phyloP scores from a whole-genome alignment of 371 early-diverging fungal species.

The Rhizomucor pusillus region DNA sequence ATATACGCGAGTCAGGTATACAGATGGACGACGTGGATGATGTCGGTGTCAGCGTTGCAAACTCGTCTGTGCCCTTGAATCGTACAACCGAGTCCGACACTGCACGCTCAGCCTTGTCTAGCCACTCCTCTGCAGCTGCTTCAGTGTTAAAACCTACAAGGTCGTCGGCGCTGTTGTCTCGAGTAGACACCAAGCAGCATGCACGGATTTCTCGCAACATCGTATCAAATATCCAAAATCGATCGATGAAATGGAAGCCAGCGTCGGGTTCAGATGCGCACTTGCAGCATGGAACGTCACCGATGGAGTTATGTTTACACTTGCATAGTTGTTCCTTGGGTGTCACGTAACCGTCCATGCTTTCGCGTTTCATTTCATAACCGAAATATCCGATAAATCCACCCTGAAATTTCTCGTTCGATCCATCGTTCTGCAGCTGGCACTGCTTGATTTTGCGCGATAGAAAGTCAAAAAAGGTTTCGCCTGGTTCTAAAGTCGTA shows the following conservation, averaged over 20 bases:
- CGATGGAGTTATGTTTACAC: conserved; percentile 16
- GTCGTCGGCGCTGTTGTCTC: not conserved
- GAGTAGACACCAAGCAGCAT: conserved; percentile 40
- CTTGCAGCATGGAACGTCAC: conserved; percentile 14
- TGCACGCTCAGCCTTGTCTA: conserved; percentile 13
- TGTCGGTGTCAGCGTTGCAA: conserved; percentile 5
- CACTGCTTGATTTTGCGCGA: conserved; percentile 17
- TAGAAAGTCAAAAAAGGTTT: conserved; percentile 35
- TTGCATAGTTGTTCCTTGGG: conserved; percentile 42
- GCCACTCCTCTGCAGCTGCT: conserved; percentile 21
- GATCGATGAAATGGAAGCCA: conserved; percentile 80
- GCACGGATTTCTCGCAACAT: conserved; percentile 36
- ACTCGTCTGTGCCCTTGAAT: conserved; percentile 7
- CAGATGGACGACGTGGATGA: conserved; percentile 20
- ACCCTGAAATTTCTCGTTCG: conserved; percentile 57
- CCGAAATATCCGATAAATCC: conserved; percentile 92
- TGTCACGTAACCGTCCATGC: conserved; percentile 52
- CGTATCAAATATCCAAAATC: conserved; percentile 78
- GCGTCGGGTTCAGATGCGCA: conserved; percentile 72
- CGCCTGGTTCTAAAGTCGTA: not conserved
- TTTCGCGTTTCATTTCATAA: conserved; percentile 91
- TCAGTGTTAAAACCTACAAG: conserved; percentile 13
- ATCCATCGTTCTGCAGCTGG: conserved; percentile 1
- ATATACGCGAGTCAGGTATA: conserved; percentile 21
- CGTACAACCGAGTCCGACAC: not conserved